Evolutionary conservation across 2,329 filamentous ascomycete species (phyloP), one percentile per base, ranked within the genome.

Genomic region (Hortaea sp.): DNA sequence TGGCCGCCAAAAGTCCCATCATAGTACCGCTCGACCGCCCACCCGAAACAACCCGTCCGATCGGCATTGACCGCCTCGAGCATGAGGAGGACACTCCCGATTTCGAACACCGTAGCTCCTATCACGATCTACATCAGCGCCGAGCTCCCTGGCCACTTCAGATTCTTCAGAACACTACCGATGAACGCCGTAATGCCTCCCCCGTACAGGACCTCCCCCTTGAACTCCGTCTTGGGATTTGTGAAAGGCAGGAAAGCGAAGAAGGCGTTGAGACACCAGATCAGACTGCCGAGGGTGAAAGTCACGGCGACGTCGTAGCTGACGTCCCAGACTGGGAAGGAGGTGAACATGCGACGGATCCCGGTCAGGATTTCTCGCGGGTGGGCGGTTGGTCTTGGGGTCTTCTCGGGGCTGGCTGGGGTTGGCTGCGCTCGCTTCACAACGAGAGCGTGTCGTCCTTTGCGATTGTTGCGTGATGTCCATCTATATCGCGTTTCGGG

Each of bases 51-150:
- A 9, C 75, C 78, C 0, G 73, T 66, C 9, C 74, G 68, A 54
- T 83, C 78, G 56, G 80, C 78, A 58, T 85, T 85, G n/a, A 84
- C 69, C 3, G 81, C 81, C 61, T 85, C 82, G 1, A 83, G 65
- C 62, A 85, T 69, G 28, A 85, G 67, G 1, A 85, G 67, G 48
- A 84, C 57, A 32, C 77, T 79, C 0, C 81, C 81, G 4, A 81
- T 45, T 53, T 82, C 79, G 58, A 86, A 85, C 5, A 85, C 65
- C 0, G 78, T 82, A 0, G 80, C 80, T 4, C 82, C 82, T 20
- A 20, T 20, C 20, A 20, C 20, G 20, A 20, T 20, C 20, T 20
- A 4, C 20, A 20, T 20, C 20, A 20, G 20, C 20, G 20, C 20
- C 20, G 20, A 20, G 20, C 20, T 20, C 20, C 20, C 20, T 20